A percentile compares a stretch with the other conserved stretches of the same genome.
Conservation (phyloP, 768 basidiomycete species). For the Lactarius evosmus region DNA sequence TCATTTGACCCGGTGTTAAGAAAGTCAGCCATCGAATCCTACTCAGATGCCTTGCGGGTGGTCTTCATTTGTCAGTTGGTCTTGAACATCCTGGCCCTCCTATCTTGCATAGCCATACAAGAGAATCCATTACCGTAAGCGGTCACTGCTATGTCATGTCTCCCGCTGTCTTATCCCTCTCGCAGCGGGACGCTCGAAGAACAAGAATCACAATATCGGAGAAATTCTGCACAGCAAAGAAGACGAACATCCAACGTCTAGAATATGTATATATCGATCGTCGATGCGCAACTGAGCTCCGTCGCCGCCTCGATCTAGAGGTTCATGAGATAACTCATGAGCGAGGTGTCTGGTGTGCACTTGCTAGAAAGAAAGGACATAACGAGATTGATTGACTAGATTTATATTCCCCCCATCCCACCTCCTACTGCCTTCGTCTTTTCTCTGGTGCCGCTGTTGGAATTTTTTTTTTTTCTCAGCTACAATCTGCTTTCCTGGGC, state of each 20-base stretch:
- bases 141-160: neutral
- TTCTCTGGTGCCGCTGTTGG: neutral
- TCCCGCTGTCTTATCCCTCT: neutral
- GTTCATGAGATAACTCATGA: neutral
- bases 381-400: conserved; percentile 3
- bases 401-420: neutral
- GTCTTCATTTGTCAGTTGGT: conserved; percentile 81
- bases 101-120: conserved; percentile 72
- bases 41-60: conserved; percentile 72
- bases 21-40: conserved; percentile 68
- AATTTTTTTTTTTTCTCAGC: neutral
- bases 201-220: conserved; percentile 53
- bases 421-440: neutral
- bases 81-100: conserved; percentile 61
- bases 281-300: neutral
- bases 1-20: conserved; percentile 52
- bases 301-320: neutral
- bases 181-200: conserved; percentile 59
- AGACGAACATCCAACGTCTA: conserved; percentile 15
- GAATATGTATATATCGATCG: neutral
- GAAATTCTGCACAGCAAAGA: conserved; percentile 18
- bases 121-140: conserved; percentile 61
- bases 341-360: conserved; percentile 3
- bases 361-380: neutral
- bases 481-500: neutral